These are phyloP conservation scores for Didymella arachidicola DNA, from an alignment of 2,329 filamentous ascomycete genomes.

Conservation along the genomic window DNA sequence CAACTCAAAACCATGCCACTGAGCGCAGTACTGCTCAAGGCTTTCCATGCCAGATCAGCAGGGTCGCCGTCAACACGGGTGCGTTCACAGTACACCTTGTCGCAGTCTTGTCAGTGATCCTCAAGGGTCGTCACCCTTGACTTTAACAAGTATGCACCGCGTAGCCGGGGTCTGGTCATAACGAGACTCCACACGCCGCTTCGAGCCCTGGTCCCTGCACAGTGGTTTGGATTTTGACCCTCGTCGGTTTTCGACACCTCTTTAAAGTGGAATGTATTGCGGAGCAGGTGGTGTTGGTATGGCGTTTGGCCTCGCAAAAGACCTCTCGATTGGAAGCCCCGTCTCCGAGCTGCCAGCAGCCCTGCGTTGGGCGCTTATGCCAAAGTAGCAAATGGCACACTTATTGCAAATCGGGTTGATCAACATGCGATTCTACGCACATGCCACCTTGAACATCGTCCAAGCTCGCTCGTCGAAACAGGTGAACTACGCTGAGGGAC, in stretches of 20 bases:
- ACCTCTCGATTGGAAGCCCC: neutral
- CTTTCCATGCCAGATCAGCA: neutral
- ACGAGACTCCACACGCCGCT: conserved; percentile 1
- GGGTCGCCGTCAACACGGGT: neutral
- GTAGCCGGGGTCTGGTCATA: neutral
- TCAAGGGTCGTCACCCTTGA: neutral
- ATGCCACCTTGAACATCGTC: conserved; percentile 13
- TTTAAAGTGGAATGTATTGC: neutral
- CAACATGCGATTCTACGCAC: conserved; percentile 14
- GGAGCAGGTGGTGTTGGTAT: neutral
- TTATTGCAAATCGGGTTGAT: conserved; percentile 4
- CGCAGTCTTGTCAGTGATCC: neutral
- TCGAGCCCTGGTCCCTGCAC: conserved; percentile 1
- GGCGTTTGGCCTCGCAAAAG: neutral
- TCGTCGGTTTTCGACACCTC: neutral
- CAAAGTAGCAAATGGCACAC: conserved; percentile 35
- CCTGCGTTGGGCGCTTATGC: conserved; percentile 25
- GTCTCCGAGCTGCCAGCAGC: neutral
- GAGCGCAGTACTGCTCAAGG: neutral
- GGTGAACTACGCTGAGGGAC: conserved; percentile 10
- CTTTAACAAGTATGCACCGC: conserved; percentile 10
- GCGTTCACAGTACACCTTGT: neutral
- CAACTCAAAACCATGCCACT: neutral
- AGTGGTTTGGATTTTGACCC: conserved; percentile 14
- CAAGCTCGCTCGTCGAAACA: conserved; percentile 13